Base-by-base conservation (phyloP, 495 filamentous ascomycete genomes). In the Chaetomium cochliodes region DNA sequence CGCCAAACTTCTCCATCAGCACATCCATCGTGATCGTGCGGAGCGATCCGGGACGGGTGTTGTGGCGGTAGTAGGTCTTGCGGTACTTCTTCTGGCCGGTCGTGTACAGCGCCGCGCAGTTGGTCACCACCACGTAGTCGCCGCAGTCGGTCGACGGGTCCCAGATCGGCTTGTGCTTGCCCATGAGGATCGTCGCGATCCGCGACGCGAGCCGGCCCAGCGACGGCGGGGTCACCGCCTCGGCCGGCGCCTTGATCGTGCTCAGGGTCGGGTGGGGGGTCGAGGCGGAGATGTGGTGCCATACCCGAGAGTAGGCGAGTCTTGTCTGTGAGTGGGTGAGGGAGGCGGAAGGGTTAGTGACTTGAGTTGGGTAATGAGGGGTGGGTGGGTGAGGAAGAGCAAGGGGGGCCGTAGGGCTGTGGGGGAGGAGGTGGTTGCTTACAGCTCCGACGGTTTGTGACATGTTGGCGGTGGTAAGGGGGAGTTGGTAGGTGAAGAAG, bases 161-260 rank as follows among this genome's bases (percentile, higher is more conserved):
- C 79, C 87, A 98, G 80, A 96, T 98, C 16, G 94, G 94, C 79
- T 99, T 99, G 84, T 98, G 88, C 83, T 99, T 99, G 78, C 94
- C 94, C 94, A 98, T 98, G 26, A 99, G 87, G 64, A 90, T 82
- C 65, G 89, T 83, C 69, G 94, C 93, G 77, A 99, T 98, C 62
- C 88, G 88, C 53, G 90, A 91, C 58, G 94, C 94, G 37, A 99
- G 83, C 18, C 94, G 92, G 61, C 94, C 94, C 30, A 98, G 88
- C 22, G 90, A 82, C 3, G 85, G 84, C 6, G 83, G 84, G 67
- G 84, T 85, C 70, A 87, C 76, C 76, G 82, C 76, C 58, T 83
- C 82, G 64, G 83, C 79, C 47, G 79, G 69, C 3, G 79, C 69
- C 44, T 79, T 76, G 69, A 80, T 72, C 18, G 83, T 86, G 60